Evolutionary conservation across 495 filamentous ascomycete species (phyloP), one percentile per base, ranked within the genome.

Genomic region (Trichoderma gamsii): DNA sequence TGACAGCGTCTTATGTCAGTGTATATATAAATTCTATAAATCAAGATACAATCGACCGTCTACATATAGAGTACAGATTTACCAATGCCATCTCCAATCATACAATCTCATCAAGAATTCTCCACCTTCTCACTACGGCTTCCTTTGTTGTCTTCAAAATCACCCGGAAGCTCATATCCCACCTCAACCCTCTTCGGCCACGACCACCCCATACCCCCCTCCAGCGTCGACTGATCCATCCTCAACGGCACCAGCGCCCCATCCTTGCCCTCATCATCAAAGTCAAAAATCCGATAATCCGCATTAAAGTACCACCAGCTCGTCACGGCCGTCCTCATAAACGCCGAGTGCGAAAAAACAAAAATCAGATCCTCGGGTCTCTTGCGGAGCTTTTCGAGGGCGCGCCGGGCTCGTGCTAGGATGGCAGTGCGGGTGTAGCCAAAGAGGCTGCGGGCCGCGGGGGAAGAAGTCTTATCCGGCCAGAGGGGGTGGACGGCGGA

Each of bases 221-320:
- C 73, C 66, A 67, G 67, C 0, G 81, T 84, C 41, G 71, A 71
- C 65, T 78, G 74, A 73, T 78, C 79, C 71, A 85, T 79, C 44
- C 76, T 71, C 41, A 85, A 72, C 65, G 63, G 70, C 51, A 74
- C 75, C 18, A 74, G 75, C 9, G 74, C 75, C 0, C 49, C 66
- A 38, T 73, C 65, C 27, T 4, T 25, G 5, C 21, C 23, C 16
- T 61, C 5, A 11, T 61, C 76, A 41, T 76, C 80, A 67, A 87
- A 85, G 4, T 88, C 83, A 70, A 88, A 88, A 52, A 89, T 76
- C 11, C 87, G 79, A 71, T 83, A 89, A 70, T 89, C 86, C 8
- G 82, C 87, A 71, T 89, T 89, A 59, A 78, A 79, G 69, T 79
- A 88, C 72, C 75, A 77, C 23, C 75, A 74, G 4, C 81, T 76